Percentiles rank a stretch among this genome's conserved stretches.
Evolutionary conservation across 169 alveolate species (phyloP).

Genomic region (Plasmodium blacklocki): DNA sequence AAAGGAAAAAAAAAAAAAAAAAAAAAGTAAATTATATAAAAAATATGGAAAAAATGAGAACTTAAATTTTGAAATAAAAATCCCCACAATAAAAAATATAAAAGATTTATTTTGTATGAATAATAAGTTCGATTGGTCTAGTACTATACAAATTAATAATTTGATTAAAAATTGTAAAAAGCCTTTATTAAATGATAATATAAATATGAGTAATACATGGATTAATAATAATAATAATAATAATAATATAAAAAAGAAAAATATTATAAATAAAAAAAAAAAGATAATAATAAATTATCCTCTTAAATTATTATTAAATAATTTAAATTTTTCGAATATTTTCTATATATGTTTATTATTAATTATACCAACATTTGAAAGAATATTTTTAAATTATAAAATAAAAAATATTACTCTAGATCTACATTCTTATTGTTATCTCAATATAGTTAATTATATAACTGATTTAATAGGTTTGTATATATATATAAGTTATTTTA

Average conservation of each 20-base stretch:
- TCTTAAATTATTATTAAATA: slow-evolving; percentile 56
- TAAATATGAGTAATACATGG: no score
- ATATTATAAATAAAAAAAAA: slow-evolving; percentile 22
- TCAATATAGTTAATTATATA: slow-evolving; percentile 40
- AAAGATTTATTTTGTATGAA: slow-evolving; percentile 12
- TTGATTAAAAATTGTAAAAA: no score
- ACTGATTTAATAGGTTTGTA: slow-evolving; percentile 70
- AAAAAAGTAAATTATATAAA: not conserved
- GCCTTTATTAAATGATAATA: no score
- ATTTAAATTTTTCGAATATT: slow-evolving; percentile 75
- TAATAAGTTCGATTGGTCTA: not conserved
- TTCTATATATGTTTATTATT: slow-evolving; percentile 71
- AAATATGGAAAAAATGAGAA: slow-evolving; percentile 8
- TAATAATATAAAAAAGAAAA: not conserved
- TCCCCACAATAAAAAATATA: slow-evolving; percentile 16
- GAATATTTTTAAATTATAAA: slow-evolving; percentile 76
- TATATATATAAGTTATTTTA: slow-evolving; percentile 61
- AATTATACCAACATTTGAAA: slow-evolving; percentile 75
- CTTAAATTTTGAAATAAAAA: slow-evolving; percentile 9
- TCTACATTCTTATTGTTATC: slow-evolving; percentile 49
- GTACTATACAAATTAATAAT: no score
- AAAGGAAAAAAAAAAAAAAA: slow-evolving; percentile 13
- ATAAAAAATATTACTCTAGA: slow-evolving; percentile 53
- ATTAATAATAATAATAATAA: not conserved
- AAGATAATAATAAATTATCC: slow-evolving; percentile 54